phyloP scores from a whole-genome alignment of 208 protist species.

The Strigomonas culicis region DNA sequence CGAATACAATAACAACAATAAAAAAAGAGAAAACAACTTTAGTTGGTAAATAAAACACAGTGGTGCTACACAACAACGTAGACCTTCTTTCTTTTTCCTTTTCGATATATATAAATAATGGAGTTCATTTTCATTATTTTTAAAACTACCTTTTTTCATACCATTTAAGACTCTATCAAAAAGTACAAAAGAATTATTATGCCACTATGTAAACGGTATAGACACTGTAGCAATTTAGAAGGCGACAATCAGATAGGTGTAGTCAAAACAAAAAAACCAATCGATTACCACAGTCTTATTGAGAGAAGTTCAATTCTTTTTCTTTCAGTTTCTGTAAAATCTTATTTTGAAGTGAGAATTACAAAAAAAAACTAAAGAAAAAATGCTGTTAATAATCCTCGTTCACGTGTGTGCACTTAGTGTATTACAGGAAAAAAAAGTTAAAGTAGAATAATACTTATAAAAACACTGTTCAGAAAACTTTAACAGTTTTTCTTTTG shows the following conservation, averaged over 20 bases:
- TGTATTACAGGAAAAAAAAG: background rate
- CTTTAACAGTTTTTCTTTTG: constrained; percentile 4
- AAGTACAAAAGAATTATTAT: constrained; percentile 4
- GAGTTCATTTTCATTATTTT: too few species aligned
- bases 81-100: too few species aligned
- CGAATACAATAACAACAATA: constrained; percentile 10
- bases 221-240: constrained; percentile 5
- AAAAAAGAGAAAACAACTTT: constrained; percentile 1
- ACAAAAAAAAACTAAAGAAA: constrained; percentile 9
- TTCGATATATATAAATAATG: background rate
- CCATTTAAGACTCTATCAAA: too few species aligned
- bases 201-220: constrained; percentile 8
- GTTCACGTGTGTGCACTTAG: background rate
- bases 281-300: background rate
- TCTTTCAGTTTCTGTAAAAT: too few species aligned
- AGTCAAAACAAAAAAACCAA: constrained; percentile 4
- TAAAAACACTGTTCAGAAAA: constrained; percentile 8
- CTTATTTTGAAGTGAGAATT: background rate
- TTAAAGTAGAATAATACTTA: background rate
- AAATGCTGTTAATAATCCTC: background rate
- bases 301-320: background rate
- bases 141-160: too few species aligned
- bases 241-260: constrained; percentile 5
- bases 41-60: constrained; percentile 7
- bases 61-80: too few species aligned